Percentiles rank a stretch among this genome's conserved stretches.
Evolutionary conservation across 1,284 basidiomycete species (phyloP).

Genomic region (Omphalotus olearius): DNA sequence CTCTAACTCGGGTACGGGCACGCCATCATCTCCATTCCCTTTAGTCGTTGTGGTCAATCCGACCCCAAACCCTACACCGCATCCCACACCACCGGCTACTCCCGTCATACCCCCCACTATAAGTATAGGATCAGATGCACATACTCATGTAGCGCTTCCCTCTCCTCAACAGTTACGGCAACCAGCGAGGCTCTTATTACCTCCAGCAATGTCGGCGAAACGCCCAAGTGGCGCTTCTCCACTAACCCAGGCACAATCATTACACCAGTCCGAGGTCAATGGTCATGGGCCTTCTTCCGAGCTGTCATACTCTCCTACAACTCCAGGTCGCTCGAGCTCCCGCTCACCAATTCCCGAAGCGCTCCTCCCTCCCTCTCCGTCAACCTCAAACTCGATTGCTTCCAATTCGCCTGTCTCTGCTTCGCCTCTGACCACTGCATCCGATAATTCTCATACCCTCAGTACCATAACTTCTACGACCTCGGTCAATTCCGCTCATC

Average conservation of each 20-base stretch:
- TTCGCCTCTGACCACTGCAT: neutral
- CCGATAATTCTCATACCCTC: conserved; percentile 4
- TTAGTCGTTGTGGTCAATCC: conserved; percentile 12
- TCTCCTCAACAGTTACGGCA: neutral
- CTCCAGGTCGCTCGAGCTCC: neutral
- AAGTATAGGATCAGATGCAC: neutral
- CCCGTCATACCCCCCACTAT: conserved; percentile 3
- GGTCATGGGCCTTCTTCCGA: neutral
- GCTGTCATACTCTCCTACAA: neutral
- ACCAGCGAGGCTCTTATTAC: neutral
- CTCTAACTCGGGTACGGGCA: conserved; percentile 3
- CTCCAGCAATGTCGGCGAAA: neutral
- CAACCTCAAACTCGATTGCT: conserved; percentile 6
- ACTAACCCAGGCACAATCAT: too few species aligned
- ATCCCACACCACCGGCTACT: conserved; percentile 13
- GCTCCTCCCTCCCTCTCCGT: conserved; percentile 6
- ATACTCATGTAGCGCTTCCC: conserved; percentile 1
- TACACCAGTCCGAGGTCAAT: too few species aligned
- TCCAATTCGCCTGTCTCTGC: conserved; percentile 1
- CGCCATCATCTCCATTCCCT: conserved; percentile 3
- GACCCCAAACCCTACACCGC: conserved; percentile 11
- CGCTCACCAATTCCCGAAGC: neutral
- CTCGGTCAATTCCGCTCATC: conserved; percentile 2
- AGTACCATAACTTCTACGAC: conserved; percentile 6
- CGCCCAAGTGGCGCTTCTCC: too few species aligned